Conservation (phyloP, 177 flowering plant genomes). For the Tripterygium wilfordii region DNA sequence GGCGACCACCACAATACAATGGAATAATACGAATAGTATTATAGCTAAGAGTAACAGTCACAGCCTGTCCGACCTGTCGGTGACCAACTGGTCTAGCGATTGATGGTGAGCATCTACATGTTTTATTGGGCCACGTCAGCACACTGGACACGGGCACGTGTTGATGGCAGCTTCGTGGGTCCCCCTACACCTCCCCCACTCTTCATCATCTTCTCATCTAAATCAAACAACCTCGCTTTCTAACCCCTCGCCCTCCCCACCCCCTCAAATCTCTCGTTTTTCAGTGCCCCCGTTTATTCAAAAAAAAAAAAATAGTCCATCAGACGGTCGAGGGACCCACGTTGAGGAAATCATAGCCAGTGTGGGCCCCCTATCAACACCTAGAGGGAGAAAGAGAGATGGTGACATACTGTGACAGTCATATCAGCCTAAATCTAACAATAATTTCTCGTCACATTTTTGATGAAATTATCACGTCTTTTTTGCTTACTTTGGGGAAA, state of each 20-base stretch:
- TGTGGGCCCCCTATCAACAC: slow-evolving; percentile 10
- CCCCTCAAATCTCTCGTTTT: slow-evolving; percentile 14
- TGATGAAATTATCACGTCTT: not conserved
- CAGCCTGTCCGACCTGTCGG: no score
- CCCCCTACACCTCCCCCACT: slow-evolving; percentile 6
- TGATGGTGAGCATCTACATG: no score
- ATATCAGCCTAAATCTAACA: no score
- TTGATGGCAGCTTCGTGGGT: slow-evolving; percentile 16
- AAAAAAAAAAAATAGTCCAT: slow-evolving; percentile 1
- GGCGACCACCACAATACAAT: no score
- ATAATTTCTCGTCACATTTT: not conserved
- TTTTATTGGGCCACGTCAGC: slow-evolving; percentile 19
- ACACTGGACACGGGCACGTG: slow-evolving; percentile 27
- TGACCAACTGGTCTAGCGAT: no score
- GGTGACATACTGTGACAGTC: slow-evolving; percentile 17
- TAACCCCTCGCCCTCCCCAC: not conserved
- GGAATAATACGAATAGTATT: no score
- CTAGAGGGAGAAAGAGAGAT: slow-evolving; percentile 5
- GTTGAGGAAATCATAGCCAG: slow-evolving; percentile 7
- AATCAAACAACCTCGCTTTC: not conserved
- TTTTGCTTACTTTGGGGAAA: no score
- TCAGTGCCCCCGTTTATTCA: slow-evolving; percentile 18
- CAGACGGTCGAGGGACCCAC: not conserved
- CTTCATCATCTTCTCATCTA: slow-evolving; percentile 3
- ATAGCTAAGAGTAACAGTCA: no score